Conservation (phyloP, 257 asterid genomes). For the Fraxinus pennsylvanica region DNA sequence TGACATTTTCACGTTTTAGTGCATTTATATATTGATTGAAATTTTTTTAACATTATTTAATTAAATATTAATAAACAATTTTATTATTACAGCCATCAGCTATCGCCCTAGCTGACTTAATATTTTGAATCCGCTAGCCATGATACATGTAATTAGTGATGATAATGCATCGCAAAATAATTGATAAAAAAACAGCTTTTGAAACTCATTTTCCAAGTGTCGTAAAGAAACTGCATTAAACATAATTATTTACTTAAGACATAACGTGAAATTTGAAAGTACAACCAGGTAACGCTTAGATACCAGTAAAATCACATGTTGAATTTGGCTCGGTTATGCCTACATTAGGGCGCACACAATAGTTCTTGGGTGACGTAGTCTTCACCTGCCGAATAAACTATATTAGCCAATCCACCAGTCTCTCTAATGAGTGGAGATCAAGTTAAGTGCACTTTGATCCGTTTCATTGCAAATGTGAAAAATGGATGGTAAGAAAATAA, state of each 20-base stretch:
- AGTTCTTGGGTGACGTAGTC: slow-evolving; percentile 55
- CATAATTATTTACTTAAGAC: neutral
- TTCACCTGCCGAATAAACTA: slow-evolving; percentile 45
- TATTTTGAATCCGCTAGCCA: too few species aligned
- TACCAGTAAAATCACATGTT: slow-evolving; percentile 69
- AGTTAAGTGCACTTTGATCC: neutral
- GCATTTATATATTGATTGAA: too few species aligned
- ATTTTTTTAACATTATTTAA: too few species aligned
- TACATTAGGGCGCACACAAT: slow-evolving; percentile 47
- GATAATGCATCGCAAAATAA: neutral
- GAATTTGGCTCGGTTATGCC: slow-evolving; percentile 44
- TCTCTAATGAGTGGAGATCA: neutral
- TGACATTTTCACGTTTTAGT: too few species aligned
- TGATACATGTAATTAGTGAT: neutral
- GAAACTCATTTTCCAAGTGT: neutral
- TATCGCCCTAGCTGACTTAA: too few species aligned
- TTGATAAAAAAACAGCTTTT: neutral
- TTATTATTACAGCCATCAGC: too few species aligned
- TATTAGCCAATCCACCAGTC: slow-evolving; percentile 6
- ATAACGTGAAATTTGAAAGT: neutral
- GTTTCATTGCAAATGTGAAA: too few species aligned
- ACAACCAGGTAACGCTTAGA: slow-evolving; percentile 9
- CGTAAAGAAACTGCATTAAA: neutral
- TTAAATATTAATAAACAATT: too few species aligned
- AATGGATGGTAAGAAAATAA: too few species aligned